Base-by-base conservation (phyloP, 2,329 filamentous ascomycete genomes). In the Zalaria obscura region DNA sequence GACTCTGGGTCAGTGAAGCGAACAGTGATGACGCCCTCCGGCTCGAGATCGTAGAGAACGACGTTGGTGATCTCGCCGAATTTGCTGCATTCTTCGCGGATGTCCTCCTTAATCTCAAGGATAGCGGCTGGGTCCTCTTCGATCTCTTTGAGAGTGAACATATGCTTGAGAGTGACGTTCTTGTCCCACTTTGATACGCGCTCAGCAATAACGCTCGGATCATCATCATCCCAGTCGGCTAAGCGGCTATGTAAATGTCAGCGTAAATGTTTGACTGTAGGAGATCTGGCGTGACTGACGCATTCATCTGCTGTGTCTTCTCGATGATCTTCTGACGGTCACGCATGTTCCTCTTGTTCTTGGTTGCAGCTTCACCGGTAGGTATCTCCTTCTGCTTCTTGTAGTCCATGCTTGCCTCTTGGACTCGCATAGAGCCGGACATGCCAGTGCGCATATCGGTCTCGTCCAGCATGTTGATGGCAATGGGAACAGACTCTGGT, bases 191-290 rank as follows among this genome's bases (percentile, higher is more conserved):
- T 66, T 9, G 68, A 69, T 47, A 61, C 70, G 5, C 68, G 72
- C 35, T 76, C 69, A 25, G 76, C 54, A 25, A 52, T 45, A 8
- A 68, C 61, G 1, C 69, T 73, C 26, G 80, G 74, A 41, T 89
- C 81, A 57, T 96, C 88, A 55, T 95, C 89, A 55, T 86, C 83
- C 91, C 91, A 98, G 60, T 96, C 88, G 3, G 87, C 83, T 29
- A 96, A 75, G 63, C 89, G 88, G 38, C 86, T 89, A 54, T 27
- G 27, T 4, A 34, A 9, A 27, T 27, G 35, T 52, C 40, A 49
- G 43, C 33, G 29, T 34, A 18, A 29, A 4, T 9, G 35, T n/a
- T 5, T n/a, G 18, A 27, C 25, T 11, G 26, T 3, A 33, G 32
- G 33, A 8, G 27, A 40, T 34, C 25, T 38, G 26, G 41, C n/a